Evolutionary conservation across 495 filamentous ascomycete genomes (phyloP), one percentile per base, ranked within the genome.

Genomic region (Podospora pseudocomata): DNA sequence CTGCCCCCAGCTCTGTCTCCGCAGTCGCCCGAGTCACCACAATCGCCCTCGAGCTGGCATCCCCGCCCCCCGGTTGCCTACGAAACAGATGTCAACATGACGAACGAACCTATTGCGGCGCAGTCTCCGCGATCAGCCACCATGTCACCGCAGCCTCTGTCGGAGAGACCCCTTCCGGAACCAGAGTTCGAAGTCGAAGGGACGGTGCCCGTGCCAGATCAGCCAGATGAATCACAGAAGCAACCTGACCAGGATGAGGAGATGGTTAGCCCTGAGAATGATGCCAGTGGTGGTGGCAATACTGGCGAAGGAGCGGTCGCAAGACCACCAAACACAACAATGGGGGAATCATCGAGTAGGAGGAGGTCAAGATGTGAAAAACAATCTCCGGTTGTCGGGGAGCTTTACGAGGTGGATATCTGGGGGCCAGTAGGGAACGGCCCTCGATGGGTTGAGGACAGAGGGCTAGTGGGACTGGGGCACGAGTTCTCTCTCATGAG

Each of bases 401-500:
- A 74, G 27, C 26, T 70, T 19, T 67, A 72, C 30, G 72, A 74
- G 18, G 32, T 64, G 7, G 76, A 74, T 64, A 63, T 67, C 28
- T 69, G 67, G 73, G 68, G 65, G 18, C 60, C 63, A 11, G 20
- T 63, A 65, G 73, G 68, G 13, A 68, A 60, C 44, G 70, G 71
- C 18, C 65, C 69, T 7, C 55, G 71, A 19, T 76, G 74, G 74
- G 65, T 73, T 11, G 68, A 79, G 60, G 76, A 76, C 64, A 75
- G 73, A 53, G 76, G 76, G 15, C 61, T 78, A 11, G 72, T 65
- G 2, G 76, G 76, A n/a, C 61, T 89, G 75, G 86, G 85, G 55
- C 88, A 87, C 67, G 88, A 91, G 71, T 89, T 87, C 71, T 88
- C 88, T 1, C 88, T 87, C 70, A 82, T 88, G 71, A 79, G 90